phyloP scores from a whole-genome alignment of 306 rosid genomes.

The Lathyrus aphaca region DNA sequence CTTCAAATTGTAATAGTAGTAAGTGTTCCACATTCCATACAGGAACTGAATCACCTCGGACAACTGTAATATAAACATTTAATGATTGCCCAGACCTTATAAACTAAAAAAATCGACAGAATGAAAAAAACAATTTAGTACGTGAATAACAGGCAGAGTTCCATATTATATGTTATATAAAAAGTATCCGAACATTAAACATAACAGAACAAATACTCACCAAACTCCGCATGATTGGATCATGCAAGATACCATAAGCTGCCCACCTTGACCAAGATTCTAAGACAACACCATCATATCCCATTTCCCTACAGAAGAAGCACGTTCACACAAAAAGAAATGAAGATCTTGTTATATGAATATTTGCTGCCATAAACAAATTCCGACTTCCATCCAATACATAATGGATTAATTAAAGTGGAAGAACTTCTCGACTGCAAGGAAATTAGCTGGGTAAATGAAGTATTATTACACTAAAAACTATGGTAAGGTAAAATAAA shows the following conservation, averaged over 20 bases:
- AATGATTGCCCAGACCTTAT: conserved; percentile 3
- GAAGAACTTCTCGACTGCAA: not conserved
- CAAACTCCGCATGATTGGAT: conserved; percentile 69
- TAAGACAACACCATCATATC: conserved; percentile 87
- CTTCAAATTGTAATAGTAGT: not conserved
- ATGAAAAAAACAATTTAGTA: conserved; percentile 11
- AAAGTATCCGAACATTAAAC: conserved; percentile 10
- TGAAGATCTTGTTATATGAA: conserved; percentile 6
- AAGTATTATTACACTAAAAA: conserved; percentile 11
- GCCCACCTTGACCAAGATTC: conserved; percentile 99
- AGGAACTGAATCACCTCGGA: conserved; percentile 13
- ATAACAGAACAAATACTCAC: conserved; percentile 47
- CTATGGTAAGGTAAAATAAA: conserved; percentile 8
- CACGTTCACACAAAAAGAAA: conserved; percentile 24
- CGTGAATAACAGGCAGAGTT: conserved; percentile 23
- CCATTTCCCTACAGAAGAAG: conserved; percentile 77
- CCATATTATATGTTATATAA: conserved; percentile 8
- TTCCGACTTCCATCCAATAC: conserved; percentile 20
- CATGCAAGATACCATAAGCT: conserved; percentile 75
- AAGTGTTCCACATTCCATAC: not conserved
- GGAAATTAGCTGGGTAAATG: conserved; percentile 24
- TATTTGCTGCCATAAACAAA: not conserved
- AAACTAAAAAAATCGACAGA: conserved; percentile 21
- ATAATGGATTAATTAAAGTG: conserved; percentile 18
- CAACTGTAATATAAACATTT: conserved; percentile 5